Conservation (phyloP, 2,329 filamentous ascomycete species). For the Nannizziopsis arthrosporioides region DNA sequence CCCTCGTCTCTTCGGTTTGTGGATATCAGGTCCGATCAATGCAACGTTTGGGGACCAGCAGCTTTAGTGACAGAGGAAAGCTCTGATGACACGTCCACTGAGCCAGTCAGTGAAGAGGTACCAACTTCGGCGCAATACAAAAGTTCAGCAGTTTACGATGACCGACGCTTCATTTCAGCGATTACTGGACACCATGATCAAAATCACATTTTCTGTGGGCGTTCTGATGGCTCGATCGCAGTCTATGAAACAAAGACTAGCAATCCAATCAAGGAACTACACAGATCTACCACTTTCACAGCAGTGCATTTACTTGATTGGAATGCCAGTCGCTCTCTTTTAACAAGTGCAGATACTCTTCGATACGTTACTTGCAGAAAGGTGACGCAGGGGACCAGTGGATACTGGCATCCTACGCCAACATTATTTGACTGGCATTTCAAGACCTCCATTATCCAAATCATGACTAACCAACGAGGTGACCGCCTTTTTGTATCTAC, state of each 20-base stretch:
- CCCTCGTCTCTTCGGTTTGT: constrained; percentile 24
- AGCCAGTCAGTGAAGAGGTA: constrained; percentile 8
- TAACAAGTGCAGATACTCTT: constrained; percentile 1
- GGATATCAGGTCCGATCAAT: constrained; percentile 24
- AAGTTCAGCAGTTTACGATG: background rate
- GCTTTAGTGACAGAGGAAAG: constrained; percentile 12
- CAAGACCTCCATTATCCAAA: background rate
- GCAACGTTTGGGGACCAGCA: constrained; percentile 28
- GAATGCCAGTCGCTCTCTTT: background rate
- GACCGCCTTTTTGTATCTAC: background rate
- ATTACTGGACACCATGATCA: constrained; percentile 2
- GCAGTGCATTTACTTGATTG: constrained; percentile 12
- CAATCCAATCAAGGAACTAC: constrained; percentile 8
- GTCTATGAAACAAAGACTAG: constrained; percentile 12
- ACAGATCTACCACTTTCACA: constrained; percentile 6
- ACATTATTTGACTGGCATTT: too few relatives aligned
- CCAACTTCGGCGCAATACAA: background rate
- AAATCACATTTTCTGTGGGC: constrained; percentile 11
- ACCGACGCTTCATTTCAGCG: constrained; percentile 8
- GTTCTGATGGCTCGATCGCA: constrained; percentile 11
- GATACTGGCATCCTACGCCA: background rate
- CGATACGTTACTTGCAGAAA: background rate
- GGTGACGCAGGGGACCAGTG: background rate
- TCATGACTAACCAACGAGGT: background rate
- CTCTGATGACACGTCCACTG: constrained; percentile 13